A percentile compares a stretch with the other conserved stretches of the same genome.
Evolutionary conservation across 1,284 basidiomycete genomes (phyloP).

Genomic region (Ceratobasidium sp.): DNA sequence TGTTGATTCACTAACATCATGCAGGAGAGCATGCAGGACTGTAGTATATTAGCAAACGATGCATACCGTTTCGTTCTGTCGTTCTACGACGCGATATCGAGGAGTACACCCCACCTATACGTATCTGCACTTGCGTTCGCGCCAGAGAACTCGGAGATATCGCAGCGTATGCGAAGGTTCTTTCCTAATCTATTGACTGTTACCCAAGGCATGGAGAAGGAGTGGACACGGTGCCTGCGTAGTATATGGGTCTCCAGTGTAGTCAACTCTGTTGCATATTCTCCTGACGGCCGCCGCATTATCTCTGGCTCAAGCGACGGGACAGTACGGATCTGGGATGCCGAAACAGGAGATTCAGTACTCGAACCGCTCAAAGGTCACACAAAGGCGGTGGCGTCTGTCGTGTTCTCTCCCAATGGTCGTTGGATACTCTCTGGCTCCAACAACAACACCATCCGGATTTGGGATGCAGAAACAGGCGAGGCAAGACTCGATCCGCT

Average conservation of each 20-base stretch:
- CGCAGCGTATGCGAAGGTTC: neutral
- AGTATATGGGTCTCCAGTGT: neutral
- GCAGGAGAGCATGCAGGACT: neutral
- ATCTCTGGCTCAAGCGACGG: neutral
- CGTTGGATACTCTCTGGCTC: slow-evolving; percentile 16
- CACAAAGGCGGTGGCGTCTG: neutral
- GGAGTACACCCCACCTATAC: neutral
- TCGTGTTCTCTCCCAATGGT: slow-evolving; percentile 28
- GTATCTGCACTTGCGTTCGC: neutral
- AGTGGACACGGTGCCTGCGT: neutral
- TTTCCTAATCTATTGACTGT: neutral
- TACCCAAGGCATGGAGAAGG: neutral
- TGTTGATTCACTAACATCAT: neutral
- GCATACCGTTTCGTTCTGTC: neutral
- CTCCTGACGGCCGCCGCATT: neutral
- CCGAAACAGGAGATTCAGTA: neutral
- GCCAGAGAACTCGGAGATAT: neutral
- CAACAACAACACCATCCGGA: slow-evolving; percentile 2
- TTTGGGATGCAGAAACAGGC: slow-evolving; percentile 35
- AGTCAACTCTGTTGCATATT: neutral
- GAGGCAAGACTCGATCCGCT: neutral
- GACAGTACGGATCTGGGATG: neutral
- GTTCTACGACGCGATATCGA: neutral
- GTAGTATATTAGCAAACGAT: neutral
- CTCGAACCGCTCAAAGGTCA: slow-evolving; percentile 9